Evolutionary conservation across 495 filamentous ascomycete genomes (phyloP).

Genomic region (Penicillium cinerascens): DNA sequence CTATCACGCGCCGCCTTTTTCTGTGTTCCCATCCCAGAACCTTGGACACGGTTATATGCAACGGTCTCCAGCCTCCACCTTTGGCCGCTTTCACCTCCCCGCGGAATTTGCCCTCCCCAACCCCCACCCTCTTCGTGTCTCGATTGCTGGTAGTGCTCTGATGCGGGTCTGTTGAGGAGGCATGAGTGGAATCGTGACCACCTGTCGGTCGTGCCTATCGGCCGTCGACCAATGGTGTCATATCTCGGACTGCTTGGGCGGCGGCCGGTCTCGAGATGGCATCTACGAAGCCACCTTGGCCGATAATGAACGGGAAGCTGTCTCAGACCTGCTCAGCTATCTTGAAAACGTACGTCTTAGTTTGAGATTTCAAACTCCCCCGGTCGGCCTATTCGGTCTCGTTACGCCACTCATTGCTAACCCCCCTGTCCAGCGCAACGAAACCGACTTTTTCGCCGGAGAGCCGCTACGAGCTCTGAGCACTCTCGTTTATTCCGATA

Average conservation of each 20-base stretch:
- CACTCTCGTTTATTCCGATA: constrained; percentile 96
- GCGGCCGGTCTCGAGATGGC: constrained; percentile 86
- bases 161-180: constrained; percentile 33
- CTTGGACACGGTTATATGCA: constrained; percentile 10
- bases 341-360: constrained; percentile 78
- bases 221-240: constrained; percentile 47
- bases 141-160: constrained; percentile 12
- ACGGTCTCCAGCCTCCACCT: constrained; percentile 5
- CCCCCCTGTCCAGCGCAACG: constrained; percentile 64
- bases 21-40: constrained; percentile 20
- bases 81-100: constrained; percentile 1
- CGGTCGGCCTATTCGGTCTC: neutral
- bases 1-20: constrained; percentile 19
- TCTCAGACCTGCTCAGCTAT: constrained; percentile 90
- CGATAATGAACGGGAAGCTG: constrained; percentile 95
- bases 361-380: neutral
- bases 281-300: constrained; percentile 93
- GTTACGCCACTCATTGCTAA: constrained; percentile 7
- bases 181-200: constrained; percentile 43
- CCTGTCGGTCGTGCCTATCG: constrained; percentile 45
- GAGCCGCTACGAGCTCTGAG: constrained; percentile 92
- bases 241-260: constrained; percentile 45
- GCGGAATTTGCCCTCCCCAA: constrained; percentile 1
- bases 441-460: constrained; percentile 97
- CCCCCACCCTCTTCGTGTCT: neutral